These are phyloP conservation scores for Tolypocladium paradoxum DNA, from an alignment of 2,329 filamentous ascomycete genomes.

Conservation along the genomic window DNA sequence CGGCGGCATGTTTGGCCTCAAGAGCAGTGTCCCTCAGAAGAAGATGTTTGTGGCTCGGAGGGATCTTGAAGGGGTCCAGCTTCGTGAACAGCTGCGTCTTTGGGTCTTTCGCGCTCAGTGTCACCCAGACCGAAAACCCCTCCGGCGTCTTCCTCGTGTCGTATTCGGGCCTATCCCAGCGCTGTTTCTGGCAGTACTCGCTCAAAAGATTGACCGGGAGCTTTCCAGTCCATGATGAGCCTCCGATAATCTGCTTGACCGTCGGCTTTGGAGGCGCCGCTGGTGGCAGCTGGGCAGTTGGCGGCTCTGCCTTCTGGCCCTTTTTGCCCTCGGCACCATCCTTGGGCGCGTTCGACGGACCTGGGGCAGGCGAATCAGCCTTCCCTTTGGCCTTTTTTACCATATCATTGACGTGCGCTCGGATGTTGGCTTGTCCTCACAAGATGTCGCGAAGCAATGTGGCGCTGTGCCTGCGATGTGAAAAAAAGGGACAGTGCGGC, in stretches of 20 bases:
- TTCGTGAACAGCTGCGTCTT: constrained; percentile 72
- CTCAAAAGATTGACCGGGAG: constrained; percentile 86
- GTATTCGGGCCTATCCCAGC: constrained; percentile 92
- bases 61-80: constrained; percentile 74
- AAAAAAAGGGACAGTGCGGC: not conserved
- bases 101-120: constrained; percentile 60
- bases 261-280: constrained; percentile 47
- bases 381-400: constrained; percentile 45
- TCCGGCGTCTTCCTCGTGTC: constrained; percentile 64
- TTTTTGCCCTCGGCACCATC: constrained; percentile 36
- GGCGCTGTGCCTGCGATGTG: not conserved
- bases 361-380: constrained; percentile 25
- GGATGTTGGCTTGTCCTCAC: not conserved
- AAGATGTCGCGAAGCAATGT: not conserved
- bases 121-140: constrained; percentile 72
- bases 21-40: constrained; percentile 68
- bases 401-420: constrained; percentile 20
- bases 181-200: constrained; percentile 91
- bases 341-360: constrained; percentile 35
- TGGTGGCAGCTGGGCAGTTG: constrained; percentile 20
- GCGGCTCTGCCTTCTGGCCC: constrained; percentile 19
- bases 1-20: constrained; percentile 88
- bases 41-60: constrained; percentile 63
- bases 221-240: constrained; percentile 95
- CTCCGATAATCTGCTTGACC: constrained; percentile 76